Evolutionary conservation across 192 early-diverging fungal genomes (phyloP).

Genomic region (Coemansia sp.): DNA sequence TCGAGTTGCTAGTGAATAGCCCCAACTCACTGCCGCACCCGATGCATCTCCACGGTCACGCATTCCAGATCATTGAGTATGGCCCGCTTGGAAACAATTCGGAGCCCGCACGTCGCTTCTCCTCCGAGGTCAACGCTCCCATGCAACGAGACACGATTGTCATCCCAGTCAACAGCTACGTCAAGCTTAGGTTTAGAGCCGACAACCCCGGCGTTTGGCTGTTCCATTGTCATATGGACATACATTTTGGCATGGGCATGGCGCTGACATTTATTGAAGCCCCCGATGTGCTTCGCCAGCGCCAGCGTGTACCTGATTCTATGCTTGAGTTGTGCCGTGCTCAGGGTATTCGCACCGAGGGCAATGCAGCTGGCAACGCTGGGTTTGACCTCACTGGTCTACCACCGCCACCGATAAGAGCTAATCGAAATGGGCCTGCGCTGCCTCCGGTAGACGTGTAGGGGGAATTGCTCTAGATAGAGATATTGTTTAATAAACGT

Average conservation of each 20-base stretch:
- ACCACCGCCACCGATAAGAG: constrained; percentile 19
- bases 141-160: constrained; percentile 71
- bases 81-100: constrained; percentile 35
- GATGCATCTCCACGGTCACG: constrained; percentile 80
- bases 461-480: too few species aligned
- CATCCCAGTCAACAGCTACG: constrained; percentile 59
- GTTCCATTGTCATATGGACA: constrained; percentile 75
- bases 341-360: constrained; percentile 57
- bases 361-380: constrained; percentile 73
- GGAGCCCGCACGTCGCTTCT: background rate
- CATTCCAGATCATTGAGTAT: constrained; percentile 71
- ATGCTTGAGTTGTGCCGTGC: constrained; percentile 61
- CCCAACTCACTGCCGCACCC: constrained; percentile 63
- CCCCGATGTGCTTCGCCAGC: constrained; percentile 59
- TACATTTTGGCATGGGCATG: constrained; percentile 65
- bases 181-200: constrained; percentile 68
- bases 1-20: constrained; percentile 73
- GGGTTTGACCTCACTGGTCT: constrained; percentile 64
- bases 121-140: constrained; percentile 14
- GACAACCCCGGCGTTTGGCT: constrained; percentile 81
- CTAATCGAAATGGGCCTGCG: background rate
- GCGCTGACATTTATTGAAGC: constrained; percentile 70
- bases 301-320: constrained; percentile 29
- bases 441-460: too few species aligned
- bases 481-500: too few species aligned